phyloP scores from a whole-genome alignment of 2,329 filamentous ascomycete genomes.

The Epichloe amarillans region DNA sequence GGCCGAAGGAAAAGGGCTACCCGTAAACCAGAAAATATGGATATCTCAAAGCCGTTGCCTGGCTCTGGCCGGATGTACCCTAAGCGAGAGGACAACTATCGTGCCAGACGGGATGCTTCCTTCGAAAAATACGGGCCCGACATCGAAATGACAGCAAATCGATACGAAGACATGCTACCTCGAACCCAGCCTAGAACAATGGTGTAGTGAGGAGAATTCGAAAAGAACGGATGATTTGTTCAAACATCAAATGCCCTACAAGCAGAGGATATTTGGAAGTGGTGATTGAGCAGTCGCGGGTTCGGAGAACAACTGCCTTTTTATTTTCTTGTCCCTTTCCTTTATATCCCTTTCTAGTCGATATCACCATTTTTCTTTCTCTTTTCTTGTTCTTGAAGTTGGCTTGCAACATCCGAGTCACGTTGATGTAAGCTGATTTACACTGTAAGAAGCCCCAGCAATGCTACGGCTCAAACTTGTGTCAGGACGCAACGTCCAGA shows the following conservation, averaged over 20 bases:
- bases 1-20: constrained; percentile 12
- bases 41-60: constrained; percentile 40
- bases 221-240: neutral
- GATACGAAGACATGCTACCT: constrained; percentile 46
- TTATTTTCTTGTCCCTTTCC: neutral
- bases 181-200: constrained; percentile 33
- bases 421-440: neutral
- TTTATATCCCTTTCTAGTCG: neutral
- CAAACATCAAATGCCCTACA: neutral
- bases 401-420: neutral
- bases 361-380: neutral
- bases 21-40: constrained; percentile 14
- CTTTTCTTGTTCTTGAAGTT: neutral
- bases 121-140: constrained; percentile 27
- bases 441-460: neutral
- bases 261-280: neutral
- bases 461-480: neutral
- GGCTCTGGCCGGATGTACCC: constrained; percentile 28
- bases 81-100: constrained; percentile 16
- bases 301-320: neutral
- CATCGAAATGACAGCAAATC: constrained; percentile 36
- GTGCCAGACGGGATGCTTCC: constrained; percentile 11
- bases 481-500: neutral
- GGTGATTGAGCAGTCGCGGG: neutral
- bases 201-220: constrained; percentile 15